Percentiles rank a stretch among this genome's conserved stretches.
phyloP scores from a whole-genome alignment of 2,329 filamentous ascomycete species.

The Trichophyton rubrum region DNA sequence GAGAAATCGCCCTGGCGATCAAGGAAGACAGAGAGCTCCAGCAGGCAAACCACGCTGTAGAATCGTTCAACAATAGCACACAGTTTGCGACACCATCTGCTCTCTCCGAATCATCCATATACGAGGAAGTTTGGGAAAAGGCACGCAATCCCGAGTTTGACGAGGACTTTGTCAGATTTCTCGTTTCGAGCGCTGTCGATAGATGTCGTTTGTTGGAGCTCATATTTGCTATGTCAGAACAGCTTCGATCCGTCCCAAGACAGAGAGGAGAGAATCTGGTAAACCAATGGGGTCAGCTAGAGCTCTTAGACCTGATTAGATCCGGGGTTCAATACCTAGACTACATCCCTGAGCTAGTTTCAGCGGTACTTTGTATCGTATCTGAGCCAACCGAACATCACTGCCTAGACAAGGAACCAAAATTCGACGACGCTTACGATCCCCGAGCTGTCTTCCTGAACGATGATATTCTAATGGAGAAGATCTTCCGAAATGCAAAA shows the following conservation, averaged over 20 bases:
- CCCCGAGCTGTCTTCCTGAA: constrained; percentile 43
- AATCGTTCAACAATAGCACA: constrained; percentile 29
- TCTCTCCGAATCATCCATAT: constrained; percentile 29
- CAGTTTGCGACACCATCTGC: constrained; percentile 21
- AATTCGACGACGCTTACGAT: constrained; percentile 19
- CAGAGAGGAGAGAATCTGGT: constrained; percentile 40
- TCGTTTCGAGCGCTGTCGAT: constrained; percentile 38
- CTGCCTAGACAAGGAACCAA: constrained; percentile 13
- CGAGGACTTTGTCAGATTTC: constrained; percentile 37
- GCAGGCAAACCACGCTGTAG: constrained; percentile 30
- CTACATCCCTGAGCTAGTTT: constrained; percentile 60
- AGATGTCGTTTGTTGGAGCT: constrained; percentile 38
- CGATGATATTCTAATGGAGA: constrained; percentile 45
- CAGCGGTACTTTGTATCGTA: constrained; percentile 53
- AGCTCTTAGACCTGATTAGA: constrained; percentile 59
- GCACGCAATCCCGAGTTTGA: constrained; percentile 29
- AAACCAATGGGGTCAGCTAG: constrained; percentile 49
- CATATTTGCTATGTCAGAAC: constrained; percentile 33
- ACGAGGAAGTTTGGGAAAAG: constrained; percentile 37
- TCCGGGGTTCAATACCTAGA: constrained; percentile 53
- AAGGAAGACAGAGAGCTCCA: constrained; percentile 42
- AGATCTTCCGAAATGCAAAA: constrained; percentile 54
- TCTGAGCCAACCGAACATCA: constrained; percentile 27
- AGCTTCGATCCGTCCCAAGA: constrained; percentile 38
- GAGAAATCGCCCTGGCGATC: constrained; percentile 48